Base-by-base conservation (phyloP, 768 basidiomycete genomes). In the Podaxis mareebaensis region DNA sequence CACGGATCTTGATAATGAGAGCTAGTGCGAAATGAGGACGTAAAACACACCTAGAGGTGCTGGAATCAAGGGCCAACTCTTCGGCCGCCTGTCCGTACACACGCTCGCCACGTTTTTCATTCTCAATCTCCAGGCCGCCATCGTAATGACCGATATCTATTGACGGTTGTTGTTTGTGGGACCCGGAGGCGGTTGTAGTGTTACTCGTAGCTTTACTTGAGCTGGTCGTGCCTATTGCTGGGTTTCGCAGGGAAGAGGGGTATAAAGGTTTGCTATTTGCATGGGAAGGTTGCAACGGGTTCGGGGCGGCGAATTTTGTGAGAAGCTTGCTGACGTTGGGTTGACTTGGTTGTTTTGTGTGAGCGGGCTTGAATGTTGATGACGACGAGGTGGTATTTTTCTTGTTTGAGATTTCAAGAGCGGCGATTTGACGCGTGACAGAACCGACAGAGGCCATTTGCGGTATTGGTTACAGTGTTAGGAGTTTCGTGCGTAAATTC, bases 101-200 rank as follows among this genome's bases (percentile, higher is more conserved):
- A 22, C 77, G 78, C 69, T 90, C 85, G n/a, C 90, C 90, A 64
- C 89, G 80, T 67, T 88, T 91, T 71, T 90, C 90, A 56, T 92
- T 88, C 66, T 97, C 96, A 38, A 86, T 77, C 76, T 97, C 96
- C n/a, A 98, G 84, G 2, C 96, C 95, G n/a, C 95, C 96, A 66
- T 99, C 96, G 73, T 99, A 99, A 52, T 79, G 83, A 30, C 96
- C 96, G 38, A 97, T 93, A 69, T 94, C 93, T 44, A 93, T 74
- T 10, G 73, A 64, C 5, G 74, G 64, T 49, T 77, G 77, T 26
- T 75, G 70, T 20, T 67, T 67, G 26, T 69, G 72, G 44, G 63
- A 65, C 6, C 64, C 68, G 38, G 65, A 68, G 30, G 66, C 26
- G 11, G 67, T 61, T 52, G 68, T 53, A 12, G 20, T 53, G 56